Conservation (phyloP, 2,329 filamentous ascomycete genomes). For the Spiromastix sp. region DNA sequence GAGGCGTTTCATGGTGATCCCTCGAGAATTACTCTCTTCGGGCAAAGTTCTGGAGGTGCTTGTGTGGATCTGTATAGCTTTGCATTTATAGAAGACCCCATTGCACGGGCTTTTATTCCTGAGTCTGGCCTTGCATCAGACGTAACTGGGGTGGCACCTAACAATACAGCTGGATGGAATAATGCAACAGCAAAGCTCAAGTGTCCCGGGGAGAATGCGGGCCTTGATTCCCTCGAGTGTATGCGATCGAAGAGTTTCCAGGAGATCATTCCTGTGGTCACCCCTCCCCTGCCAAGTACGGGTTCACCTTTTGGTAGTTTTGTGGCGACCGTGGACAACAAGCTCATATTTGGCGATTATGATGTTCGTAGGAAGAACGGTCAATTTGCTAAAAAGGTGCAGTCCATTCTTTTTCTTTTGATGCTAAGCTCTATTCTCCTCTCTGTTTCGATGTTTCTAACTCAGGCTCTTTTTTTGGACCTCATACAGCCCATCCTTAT, state of each 20-base stretch:
- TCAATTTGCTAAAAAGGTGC: neutral
- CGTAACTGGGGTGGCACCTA: neutral
- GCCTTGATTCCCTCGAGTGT: neutral
- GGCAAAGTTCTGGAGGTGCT: conserved; percentile 36
- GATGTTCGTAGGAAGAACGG: neutral
- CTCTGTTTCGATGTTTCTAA: neutral
- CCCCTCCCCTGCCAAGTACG: neutral
- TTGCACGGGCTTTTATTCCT: conserved; percentile 16
- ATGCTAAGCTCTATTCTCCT: neutral
- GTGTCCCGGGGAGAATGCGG: neutral
- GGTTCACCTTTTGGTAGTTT: neutral
- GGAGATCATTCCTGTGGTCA: neutral
- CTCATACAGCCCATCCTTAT: neutral
- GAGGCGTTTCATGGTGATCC: conserved; percentile 32
- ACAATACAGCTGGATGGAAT: neutral
- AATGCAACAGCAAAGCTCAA: neutral
- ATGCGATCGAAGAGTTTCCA: neutral
- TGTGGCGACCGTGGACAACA: neutral
- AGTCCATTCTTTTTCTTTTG: no score
- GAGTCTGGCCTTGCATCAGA: conserved; percentile 20
- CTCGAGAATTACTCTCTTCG: conserved; percentile 31
- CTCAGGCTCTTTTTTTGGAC: neutral
- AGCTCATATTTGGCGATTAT: neutral
- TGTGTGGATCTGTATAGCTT: conserved; percentile 22
- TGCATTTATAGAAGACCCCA: conserved; percentile 19